These are phyloP conservation scores for Closterium sp. DNA, from an alignment of 139 green algal species.

Conservation along the genomic window DNA sequence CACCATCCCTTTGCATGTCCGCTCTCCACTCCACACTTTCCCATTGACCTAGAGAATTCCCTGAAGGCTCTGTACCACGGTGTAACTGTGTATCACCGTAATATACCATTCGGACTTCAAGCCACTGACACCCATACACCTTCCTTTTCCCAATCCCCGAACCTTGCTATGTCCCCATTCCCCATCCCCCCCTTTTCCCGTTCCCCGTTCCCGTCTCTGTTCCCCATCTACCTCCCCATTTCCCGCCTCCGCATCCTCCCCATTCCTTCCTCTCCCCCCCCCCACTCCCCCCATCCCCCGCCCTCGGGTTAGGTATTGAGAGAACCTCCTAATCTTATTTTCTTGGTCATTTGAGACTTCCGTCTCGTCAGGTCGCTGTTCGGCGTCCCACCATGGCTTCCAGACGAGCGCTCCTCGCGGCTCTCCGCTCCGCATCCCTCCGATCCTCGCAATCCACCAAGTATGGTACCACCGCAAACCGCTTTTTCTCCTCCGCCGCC, in stretches of 20 bases:
- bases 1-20: no score
- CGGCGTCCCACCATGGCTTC: not conserved
- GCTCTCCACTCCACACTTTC: not conserved
- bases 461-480: not conserved
- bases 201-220: not conserved
- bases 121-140: not conserved
- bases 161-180: not conserved
- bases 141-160: not conserved
- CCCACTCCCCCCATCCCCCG: not conserved
- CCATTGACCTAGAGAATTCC: no score
- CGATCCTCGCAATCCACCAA: not conserved
- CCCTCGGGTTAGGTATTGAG: not conserved
- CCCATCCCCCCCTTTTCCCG: not conserved
- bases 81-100: no score
- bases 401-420: not conserved
- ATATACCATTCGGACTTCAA: not conserved
- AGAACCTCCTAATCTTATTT: not conserved
- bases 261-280: not conserved
- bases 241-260: not conserved
- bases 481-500: not conserved
- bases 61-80: no score
- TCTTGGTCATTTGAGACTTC: not conserved
- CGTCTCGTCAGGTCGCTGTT: not conserved
- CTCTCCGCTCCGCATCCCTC: not conserved
- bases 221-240: not conserved